Conservation (phyloP, 768 basidiomycete genomes). For the Nidularia sp. region DNA sequence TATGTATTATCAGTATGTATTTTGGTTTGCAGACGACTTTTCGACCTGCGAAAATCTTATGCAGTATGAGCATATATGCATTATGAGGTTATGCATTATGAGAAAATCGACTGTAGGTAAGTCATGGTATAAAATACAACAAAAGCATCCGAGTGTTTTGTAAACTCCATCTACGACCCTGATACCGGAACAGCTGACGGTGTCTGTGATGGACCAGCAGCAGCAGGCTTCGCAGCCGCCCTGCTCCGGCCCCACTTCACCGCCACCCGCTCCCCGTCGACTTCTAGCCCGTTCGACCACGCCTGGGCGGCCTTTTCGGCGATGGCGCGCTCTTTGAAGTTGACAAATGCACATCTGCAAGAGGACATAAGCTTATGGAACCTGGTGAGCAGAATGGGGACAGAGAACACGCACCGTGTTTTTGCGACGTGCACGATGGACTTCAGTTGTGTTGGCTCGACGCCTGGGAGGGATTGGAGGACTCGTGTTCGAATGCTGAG, state of each 20-base stretch:
- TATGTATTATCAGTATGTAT: no score
- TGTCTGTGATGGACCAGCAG: slow-evolving; percentile 9
- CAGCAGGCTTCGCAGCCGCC: slow-evolving; percentile 30
- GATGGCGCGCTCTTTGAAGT: slow-evolving; percentile 78
- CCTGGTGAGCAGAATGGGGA: background rate
- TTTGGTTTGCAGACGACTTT: no score
- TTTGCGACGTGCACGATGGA: slow-evolving; percentile 85
- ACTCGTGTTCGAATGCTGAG: slow-evolving; percentile 70
- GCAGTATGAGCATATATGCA: no score
- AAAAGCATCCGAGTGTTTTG: background rate
- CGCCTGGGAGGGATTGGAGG: slow-evolving; percentile 58
- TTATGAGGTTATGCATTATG: no score
- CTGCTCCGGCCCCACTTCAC: slow-evolving; percentile 90
- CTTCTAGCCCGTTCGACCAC: slow-evolving; percentile 88
- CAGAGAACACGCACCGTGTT: slow-evolving; percentile 47
- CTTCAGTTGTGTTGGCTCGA: slow-evolving; percentile 65
- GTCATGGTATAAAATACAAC: background rate
- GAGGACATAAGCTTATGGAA: background rate
- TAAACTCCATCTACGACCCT: slow-evolving; percentile 1
- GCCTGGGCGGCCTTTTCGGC: slow-evolving; percentile 88
- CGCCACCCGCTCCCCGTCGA: slow-evolving; percentile 68
- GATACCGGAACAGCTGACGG: slow-evolving; percentile 13
- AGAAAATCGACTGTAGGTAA: background rate
- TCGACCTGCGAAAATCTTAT: no score
- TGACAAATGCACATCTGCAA: slow-evolving; percentile 87